These are phyloP conservation scores for Pichia sp. DNA, from an alignment of 1,139 yeast genomes.

Conservation along the genomic window DNA sequence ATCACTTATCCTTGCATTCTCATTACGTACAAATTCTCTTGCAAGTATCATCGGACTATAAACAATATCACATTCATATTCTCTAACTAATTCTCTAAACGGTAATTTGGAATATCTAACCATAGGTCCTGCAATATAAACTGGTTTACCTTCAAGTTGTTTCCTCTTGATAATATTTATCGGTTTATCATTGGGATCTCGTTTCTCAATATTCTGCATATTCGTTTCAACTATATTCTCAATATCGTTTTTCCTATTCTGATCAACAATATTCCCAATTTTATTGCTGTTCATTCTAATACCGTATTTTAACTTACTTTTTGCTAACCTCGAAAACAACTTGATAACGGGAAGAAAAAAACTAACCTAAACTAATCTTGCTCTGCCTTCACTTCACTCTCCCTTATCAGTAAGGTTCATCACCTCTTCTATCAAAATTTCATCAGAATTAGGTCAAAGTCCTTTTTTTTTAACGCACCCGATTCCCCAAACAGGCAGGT, in stretches of 20 bases:
- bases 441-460: no score
- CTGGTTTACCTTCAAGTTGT: slow-evolving; percentile 48
- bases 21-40: slow-evolving; percentile 84
- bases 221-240: slow-evolving; percentile 3
- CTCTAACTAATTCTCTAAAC: slow-evolving; percentile 72
- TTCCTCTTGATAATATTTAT: slow-evolving; percentile 43
- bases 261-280: not conserved
- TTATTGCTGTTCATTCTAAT: not conserved
- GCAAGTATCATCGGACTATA: slow-evolving; percentile 97
- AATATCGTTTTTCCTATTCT: no score
- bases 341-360: no score
- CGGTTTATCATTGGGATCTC: slow-evolving; percentile 51
- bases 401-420: no score
- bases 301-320: no score
- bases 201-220: not conserved
- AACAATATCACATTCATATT: slow-evolving; percentile 71
- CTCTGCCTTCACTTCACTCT: no score
- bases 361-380: no score
- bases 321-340: no score
- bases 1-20: slow-evolving; percentile 72
- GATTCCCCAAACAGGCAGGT: no score
- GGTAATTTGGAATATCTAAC: slow-evolving; percentile 93
- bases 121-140: slow-evolving; percentile 90
- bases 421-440: no score
- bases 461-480: no score